Evolutionary conservation across 768 basidiomycete genomes (phyloP).

Genomic region (Agaricus blazei): DNA sequence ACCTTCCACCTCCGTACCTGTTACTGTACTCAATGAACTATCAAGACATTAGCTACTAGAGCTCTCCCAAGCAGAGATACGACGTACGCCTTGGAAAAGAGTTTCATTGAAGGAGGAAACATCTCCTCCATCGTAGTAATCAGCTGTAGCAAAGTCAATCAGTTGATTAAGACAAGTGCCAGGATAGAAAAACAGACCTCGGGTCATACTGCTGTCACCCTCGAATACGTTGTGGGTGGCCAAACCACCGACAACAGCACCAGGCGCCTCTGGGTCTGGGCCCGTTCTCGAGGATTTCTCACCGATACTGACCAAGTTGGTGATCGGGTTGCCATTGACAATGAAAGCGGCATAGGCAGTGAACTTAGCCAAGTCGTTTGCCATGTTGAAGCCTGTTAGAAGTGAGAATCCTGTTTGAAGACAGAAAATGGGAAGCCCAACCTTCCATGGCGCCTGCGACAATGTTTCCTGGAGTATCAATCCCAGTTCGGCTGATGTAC

Average conservation of each 20-base stretch:
- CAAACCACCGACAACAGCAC: conserved; percentile 13
- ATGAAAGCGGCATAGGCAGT: conserved; percentile 13
- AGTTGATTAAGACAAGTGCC: too few species aligned
- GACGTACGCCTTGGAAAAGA: conserved; percentile 14
- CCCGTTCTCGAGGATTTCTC: conserved; percentile 14
- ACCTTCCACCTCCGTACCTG: conserved; percentile 14
- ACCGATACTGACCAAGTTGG: conserved; percentile 16
- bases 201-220: conserved; percentile 12
- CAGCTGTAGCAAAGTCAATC: background rate
- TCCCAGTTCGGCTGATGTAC: conserved; percentile 11
- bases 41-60: background rate
- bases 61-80: background rate
- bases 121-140: conserved; percentile 11
- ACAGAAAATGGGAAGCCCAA: background rate
- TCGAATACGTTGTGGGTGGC: conserved; percentile 14
- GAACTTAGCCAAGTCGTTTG: conserved; percentile 10
- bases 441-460: conserved; percentile 12
- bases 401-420: background rate
- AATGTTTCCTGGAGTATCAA: conserved; percentile 11
- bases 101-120: conserved; percentile 16
- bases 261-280: conserved; percentile 11
- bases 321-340: conserved; percentile 14
- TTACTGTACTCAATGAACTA: conserved; percentile 14
- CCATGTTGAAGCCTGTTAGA: conserved; percentile 15
- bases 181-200: background rate